Base-by-base conservation (phyloP, 1,139 yeast genomes). In the Arxiozyma slooffiae region DNA sequence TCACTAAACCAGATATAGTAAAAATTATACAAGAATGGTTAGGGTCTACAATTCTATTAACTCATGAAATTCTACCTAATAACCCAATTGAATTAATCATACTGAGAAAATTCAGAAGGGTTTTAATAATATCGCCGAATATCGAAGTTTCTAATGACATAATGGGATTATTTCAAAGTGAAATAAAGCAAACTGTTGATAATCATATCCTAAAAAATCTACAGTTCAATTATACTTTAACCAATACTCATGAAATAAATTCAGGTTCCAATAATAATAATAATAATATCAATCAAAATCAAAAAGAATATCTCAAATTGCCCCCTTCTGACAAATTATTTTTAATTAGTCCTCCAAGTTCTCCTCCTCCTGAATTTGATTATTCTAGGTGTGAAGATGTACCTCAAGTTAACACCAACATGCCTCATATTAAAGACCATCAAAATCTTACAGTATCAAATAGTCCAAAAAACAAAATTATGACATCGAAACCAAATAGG, bases 321-420 rank as follows among this genome's bases (percentile, higher is more conserved):
- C 74, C 74, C 4, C 56, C 58, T 44, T 55, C 62, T 41, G 57
- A 62, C 11, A 60, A 64, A 46, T 53, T 68, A 61, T 70, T 69
- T 51, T 53, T 71, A 47, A 65, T 70, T 7, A 69, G 73, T 1
- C 74, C 74, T 8, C 74, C 74, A 17, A 63, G 68, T 7, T 71
- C 74, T 9, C 74, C 74, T 1, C 73, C 73, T 4, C 65, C 69
- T 1, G 73, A 59, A 37, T 71, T 71, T 52, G 69, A 70, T 52
- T 70, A 63, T 53, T 59, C 67, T 7, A 60, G 60, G 41, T 60
- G 62, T 24, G 74, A 71, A 53, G 73, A 68, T 36, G 62, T 61
- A 8, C 74, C 74, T 5, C 62, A 38, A 18, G 17, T 24, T 26
- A 21, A 26, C 20, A 8, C 43, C 16, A 38, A 41, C 18, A 5